Evolutionary conservation across 2,329 filamentous ascomycete genomes (phyloP).

Genomic region (Colletotrichum sp.): DNA sequence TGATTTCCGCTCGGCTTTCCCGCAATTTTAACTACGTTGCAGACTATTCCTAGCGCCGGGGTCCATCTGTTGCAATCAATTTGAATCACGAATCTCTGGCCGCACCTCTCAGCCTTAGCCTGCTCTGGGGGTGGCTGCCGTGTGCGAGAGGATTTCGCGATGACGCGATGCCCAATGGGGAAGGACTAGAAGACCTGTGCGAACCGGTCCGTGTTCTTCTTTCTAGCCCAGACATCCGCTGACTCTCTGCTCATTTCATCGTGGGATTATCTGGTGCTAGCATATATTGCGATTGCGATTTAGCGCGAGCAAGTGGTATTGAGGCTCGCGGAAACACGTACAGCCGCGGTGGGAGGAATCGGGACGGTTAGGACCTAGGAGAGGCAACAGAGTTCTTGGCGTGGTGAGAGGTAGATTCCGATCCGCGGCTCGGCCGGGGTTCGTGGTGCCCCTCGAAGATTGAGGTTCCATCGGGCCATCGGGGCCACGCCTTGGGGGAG

Average conservation of each 20-base stretch:
- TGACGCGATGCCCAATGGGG: neutral
- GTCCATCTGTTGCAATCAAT: slow-evolving; percentile 1
- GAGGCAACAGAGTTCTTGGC: neutral
- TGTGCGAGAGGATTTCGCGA: neutral
- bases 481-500: neutral
- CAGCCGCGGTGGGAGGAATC: neutral
- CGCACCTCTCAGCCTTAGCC: neutral
- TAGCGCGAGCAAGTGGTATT: neutral
- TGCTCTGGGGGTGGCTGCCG: neutral
- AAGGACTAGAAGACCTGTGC: neutral
- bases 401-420: slow-evolving; percentile 14
- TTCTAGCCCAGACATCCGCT: neutral
- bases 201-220: slow-evolving; percentile 1
- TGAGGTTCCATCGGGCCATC: slow-evolving; percentile 10
- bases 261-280: neutral
- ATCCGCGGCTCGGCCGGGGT: slow-evolving; percentile 7
- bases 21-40: neutral
- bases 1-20: neutral
- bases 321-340: neutral
- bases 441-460: neutral
- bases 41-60: slow-evolving; percentile 1
- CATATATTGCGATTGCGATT: neutral
- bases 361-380: neutral
- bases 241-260: neutral
- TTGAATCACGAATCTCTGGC: neutral